Conservation (phyloP, 768 basidiomycete genomes). For the Hericium rajendrae region DNA sequence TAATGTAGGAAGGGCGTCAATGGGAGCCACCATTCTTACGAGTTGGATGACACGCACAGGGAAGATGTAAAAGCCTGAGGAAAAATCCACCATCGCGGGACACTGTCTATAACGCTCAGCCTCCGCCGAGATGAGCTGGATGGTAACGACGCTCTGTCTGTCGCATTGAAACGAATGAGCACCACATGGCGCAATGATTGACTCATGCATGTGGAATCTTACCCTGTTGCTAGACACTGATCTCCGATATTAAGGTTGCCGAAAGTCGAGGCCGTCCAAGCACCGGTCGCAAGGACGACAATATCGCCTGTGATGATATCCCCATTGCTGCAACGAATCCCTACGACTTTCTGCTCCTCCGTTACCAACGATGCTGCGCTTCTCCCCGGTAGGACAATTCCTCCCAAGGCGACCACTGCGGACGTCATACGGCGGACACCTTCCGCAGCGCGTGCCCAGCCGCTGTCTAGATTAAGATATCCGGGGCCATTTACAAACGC, state of each 20-base stretch:
- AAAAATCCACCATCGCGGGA: slow-evolving; percentile 68
- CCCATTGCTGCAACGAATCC: slow-evolving; percentile 57
- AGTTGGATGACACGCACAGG: slow-evolving; percentile 40
- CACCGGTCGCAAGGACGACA: slow-evolving; percentile 65
- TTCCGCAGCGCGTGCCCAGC: slow-evolving; percentile 76
- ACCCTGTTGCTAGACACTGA: slow-evolving; percentile 77
- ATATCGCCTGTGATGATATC: slow-evolving; percentile 42
- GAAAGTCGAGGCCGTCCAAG: slow-evolving; percentile 82
- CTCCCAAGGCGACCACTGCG: slow-evolving; percentile 50
- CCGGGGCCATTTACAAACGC: slow-evolving; percentile 34
- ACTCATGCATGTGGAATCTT: not conserved
- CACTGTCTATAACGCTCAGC: slow-evolving; percentile 45
- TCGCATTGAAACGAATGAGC: not conserved
- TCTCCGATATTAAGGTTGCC: slow-evolving; percentile 42
- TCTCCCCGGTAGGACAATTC: slow-evolving; percentile 47
- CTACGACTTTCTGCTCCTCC: slow-evolving; percentile 34
- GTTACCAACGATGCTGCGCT: slow-evolving; percentile 42
- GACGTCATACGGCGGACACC: slow-evolving; percentile 47
- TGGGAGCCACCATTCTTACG: not conserved
- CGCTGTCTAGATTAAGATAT: slow-evolving; percentile 68
- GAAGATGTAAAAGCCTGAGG: slow-evolving; percentile 72
- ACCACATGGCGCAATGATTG: not conserved
- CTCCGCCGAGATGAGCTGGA: slow-evolving; percentile 69
- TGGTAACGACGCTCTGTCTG: slow-evolving; percentile 72
- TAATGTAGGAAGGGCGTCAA: too few species aligned